These are phyloP conservation scores for Aureobasidium sp. DNA, from an alignment of 2,329 filamentous ascomycete species.

Conservation along the genomic window DNA sequence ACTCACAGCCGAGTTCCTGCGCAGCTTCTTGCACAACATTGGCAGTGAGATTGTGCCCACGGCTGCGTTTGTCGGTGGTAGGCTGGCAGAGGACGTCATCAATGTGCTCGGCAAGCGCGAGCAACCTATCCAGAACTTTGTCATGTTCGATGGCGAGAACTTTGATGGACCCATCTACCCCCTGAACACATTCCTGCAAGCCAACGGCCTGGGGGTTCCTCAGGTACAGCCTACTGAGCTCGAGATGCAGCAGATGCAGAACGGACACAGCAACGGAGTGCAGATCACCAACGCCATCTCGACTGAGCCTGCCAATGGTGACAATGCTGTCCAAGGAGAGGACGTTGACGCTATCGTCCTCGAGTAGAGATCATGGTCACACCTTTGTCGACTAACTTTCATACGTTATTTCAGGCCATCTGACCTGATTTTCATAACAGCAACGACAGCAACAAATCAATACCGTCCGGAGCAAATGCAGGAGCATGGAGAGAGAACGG, in stretches of 20 bases:
- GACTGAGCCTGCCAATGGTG: background rate
- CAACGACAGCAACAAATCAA: background rate
- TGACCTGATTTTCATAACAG: background rate
- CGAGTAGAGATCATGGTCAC: background rate
- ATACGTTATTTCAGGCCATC: background rate
- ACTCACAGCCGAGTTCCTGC: constrained; percentile 56
- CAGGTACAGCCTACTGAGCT: constrained; percentile 2
- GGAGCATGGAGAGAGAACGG: background rate
- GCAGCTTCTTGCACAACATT: constrained; percentile 80
- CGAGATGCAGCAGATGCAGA: constrained; percentile 5
- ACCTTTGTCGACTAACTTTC: background rate
- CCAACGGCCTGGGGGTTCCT: background rate
- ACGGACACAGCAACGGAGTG: background rate
- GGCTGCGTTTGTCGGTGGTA: constrained; percentile 79
- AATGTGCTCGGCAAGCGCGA: constrained; percentile 87
- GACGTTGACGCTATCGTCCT: background rate
- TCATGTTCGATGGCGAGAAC: constrained; percentile 80
- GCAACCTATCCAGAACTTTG: constrained; percentile 91
- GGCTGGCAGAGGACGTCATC: constrained; percentile 92
- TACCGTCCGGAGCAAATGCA: background rate
- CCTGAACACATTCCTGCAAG: constrained; percentile 18
- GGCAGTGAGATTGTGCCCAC: constrained; percentile 79
- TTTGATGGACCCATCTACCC: constrained; percentile 70
- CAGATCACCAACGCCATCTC: constrained; percentile 1
- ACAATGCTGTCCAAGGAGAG: background rate